phyloP scores from a whole-genome alignment of 148 eudicot species.

The Silene conica region DNA sequence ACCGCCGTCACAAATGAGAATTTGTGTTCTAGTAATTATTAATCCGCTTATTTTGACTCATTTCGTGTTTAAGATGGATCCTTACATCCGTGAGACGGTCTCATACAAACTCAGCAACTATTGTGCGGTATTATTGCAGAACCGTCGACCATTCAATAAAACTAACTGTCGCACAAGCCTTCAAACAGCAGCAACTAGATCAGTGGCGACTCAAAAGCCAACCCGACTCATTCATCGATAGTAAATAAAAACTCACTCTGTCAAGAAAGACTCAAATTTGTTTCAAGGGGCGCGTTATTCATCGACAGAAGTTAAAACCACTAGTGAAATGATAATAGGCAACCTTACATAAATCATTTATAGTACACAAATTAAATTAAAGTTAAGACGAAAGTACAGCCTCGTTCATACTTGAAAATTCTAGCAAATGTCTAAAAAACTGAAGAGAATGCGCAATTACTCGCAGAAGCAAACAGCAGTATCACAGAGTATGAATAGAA shows the following conservation, averaged over 20 bases:
- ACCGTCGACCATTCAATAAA: too few relatives aligned
- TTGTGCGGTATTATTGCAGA: too few relatives aligned
- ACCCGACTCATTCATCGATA: background rate
- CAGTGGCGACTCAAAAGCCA: too few relatives aligned
- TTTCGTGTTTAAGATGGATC: too few relatives aligned
- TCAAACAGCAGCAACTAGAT: background rate
- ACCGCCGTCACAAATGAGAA: too few relatives aligned
- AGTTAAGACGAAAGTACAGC: background rate
- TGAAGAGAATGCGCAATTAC: constrained; percentile 20
- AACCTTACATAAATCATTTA: background rate
- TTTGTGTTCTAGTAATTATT: too few relatives aligned
- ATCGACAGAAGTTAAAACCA: background rate
- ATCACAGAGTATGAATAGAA: constrained; percentile 26
- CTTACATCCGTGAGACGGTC: too few relatives aligned
- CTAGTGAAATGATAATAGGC: background rate
- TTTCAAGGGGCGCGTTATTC: background rate
- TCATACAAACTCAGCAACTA: too few relatives aligned
- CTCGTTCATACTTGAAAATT: constrained; percentile 13
- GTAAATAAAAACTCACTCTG: too few relatives aligned
- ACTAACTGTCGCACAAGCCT: background rate
- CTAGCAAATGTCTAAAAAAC: constrained; percentile 10
- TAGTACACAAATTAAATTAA: background rate
- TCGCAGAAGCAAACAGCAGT: constrained; percentile 25
- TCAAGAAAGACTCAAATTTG: background rate
- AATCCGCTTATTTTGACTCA: too few relatives aligned